Conservation (phyloP, 805 yeast species). For the Saccharomycopsis schoenii region DNA sequence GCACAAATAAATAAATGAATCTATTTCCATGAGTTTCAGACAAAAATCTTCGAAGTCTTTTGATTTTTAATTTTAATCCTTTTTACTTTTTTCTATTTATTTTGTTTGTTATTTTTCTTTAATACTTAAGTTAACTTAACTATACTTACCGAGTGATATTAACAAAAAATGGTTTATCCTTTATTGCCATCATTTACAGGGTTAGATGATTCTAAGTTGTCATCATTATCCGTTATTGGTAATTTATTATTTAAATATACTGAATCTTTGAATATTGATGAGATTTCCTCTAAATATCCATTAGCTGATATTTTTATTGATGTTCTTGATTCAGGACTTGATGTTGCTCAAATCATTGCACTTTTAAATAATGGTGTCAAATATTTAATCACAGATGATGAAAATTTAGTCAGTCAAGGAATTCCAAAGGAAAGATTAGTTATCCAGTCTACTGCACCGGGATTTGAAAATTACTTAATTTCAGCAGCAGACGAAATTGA, state of each 20-base stretch:
- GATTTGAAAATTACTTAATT: not conserved
- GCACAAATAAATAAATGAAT: no score
- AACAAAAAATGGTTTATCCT: conserved; percentile 6
- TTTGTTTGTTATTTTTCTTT: not conserved
- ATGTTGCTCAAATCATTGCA: conserved; percentile 26
- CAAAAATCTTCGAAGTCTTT: no score
- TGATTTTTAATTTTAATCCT: not conserved
- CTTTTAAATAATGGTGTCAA: conserved; percentile 54
- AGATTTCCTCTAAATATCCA: conserved; percentile 16
- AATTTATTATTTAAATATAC: conserved; percentile 6
- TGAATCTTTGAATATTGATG: not conserved
- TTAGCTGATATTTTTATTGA: conserved; percentile 23
- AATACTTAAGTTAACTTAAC: not conserved
- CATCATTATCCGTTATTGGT: conserved; percentile 8
- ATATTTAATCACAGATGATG: not conserved
- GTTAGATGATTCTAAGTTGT: conserved; percentile 2
- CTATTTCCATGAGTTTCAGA: no score
- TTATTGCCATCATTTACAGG: conserved; percentile 3
- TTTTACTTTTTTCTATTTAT: not conserved
- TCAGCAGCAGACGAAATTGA: not conserved
- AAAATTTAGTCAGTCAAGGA: not conserved
- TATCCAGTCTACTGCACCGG: not conserved
- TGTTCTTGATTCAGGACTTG: not conserved
- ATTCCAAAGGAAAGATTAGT: not conserved
- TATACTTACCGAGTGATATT: not conserved